phyloP scores from a whole-genome alignment of 2,329 filamentous ascomycete species.

The Phaeosphaeria sp. region DNA sequence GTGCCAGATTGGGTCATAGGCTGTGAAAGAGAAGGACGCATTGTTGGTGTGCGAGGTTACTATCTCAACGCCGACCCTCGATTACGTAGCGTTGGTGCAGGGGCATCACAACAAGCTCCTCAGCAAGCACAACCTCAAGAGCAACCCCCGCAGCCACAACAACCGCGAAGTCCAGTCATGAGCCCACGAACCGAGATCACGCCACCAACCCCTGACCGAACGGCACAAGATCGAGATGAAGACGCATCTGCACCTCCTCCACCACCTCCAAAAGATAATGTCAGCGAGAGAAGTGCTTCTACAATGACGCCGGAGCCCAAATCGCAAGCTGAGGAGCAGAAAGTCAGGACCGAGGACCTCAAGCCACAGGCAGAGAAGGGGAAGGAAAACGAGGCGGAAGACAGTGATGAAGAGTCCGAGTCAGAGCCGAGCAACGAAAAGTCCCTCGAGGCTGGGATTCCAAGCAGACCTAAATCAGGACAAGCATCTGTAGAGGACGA shows the following conservation, averaged over 20 bases:
- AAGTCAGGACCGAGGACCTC: conserved; percentile 42
- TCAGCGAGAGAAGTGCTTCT: conserved; percentile 26
- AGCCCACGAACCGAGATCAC: conserved; percentile 59
- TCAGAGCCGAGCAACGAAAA: conserved; percentile 29
- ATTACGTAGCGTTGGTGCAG: conserved; percentile 59
- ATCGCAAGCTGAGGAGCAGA: conserved; percentile 40
- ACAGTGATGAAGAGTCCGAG: conserved; percentile 25
- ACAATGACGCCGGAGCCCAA: conserved; percentile 29
- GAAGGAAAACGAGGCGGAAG: conserved; percentile 32
- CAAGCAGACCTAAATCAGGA: conserved; percentile 33
- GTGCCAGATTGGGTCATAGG: conserved; percentile 96
- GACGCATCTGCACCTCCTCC: conserved; percentile 37
- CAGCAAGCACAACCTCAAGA: conserved; percentile 24
- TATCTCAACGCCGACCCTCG: conserved; percentile 87
- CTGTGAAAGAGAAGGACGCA: conserved; percentile 91
- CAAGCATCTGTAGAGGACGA: conserved; percentile 37
- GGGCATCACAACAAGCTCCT: conserved; percentile 32
- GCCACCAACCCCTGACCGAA: conserved; percentile 57
- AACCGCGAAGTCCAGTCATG: conserved; percentile 39
- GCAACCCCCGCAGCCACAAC: conserved; percentile 21
- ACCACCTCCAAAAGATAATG: conserved; percentile 43
- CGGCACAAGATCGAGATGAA: conserved; percentile 29
- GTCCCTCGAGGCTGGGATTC: conserved; percentile 36
- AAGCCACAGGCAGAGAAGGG: conserved; percentile 38
- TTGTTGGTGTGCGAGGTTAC: conserved; percentile 93